These are phyloP conservation scores for Calonectria pauciramosa DNA, from an alignment of 2,329 filamentous ascomycete species.

Conservation along the genomic window DNA sequence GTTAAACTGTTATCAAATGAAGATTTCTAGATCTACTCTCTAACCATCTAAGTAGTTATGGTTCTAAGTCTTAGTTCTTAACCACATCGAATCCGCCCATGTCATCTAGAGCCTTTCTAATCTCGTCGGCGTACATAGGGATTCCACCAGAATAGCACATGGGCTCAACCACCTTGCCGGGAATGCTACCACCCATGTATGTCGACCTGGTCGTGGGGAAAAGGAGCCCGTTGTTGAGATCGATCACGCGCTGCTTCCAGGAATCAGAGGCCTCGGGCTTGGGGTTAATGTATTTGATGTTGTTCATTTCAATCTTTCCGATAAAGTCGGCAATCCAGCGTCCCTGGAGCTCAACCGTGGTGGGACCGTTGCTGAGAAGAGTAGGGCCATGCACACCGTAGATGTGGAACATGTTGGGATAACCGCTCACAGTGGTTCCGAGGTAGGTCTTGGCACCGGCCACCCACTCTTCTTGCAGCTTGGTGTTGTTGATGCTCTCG, in stretches of 20 bases:
- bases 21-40: background rate
- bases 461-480: slow-evolving; percentile 58
- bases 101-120: slow-evolving; percentile 35
- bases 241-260: slow-evolving; percentile 65
- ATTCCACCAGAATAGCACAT: slow-evolving; percentile 62
- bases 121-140: slow-evolving; percentile 48
- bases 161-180: slow-evolving; percentile 66
- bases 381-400: slow-evolving; percentile 71
- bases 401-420: slow-evolving; percentile 66
- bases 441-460: slow-evolving; percentile 59
- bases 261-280: slow-evolving; percentile 57
- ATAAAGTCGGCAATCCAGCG: slow-evolving; percentile 68
- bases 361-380: slow-evolving; percentile 68
- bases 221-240: slow-evolving; percentile 60
- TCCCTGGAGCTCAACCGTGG: slow-evolving; percentile 67
- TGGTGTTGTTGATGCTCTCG: slow-evolving; percentile 53
- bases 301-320: slow-evolving; percentile 59
- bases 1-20: background rate
- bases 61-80: slow-evolving; percentile 20
- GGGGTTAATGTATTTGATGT: slow-evolving; percentile 65
- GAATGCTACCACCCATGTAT: slow-evolving; percentile 70
- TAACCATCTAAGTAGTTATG: background rate
- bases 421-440: slow-evolving; percentile 58
- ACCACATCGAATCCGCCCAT: slow-evolving; percentile 40
- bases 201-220: slow-evolving; percentile 65